Conservation (phyloP, 208 protist genomes). For the Vickermania ingenoplastis region DNA sequence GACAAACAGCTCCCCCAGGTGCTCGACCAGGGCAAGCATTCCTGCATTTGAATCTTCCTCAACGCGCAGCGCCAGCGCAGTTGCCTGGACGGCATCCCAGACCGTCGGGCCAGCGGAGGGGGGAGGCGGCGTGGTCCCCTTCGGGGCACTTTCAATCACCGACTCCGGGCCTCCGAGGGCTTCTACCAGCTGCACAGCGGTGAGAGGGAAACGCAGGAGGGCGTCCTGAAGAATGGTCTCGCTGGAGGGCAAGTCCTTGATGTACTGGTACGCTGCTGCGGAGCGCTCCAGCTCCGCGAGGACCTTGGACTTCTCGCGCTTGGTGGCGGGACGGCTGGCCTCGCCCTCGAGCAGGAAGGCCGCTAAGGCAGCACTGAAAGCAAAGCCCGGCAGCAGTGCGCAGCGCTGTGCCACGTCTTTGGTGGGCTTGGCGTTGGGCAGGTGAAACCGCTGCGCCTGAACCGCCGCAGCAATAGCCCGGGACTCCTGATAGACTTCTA, state of each 20-base stretch:
- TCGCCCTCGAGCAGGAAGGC: constrained; percentile 63
- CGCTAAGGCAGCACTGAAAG: constrained; percentile 72
- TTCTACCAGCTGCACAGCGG: constrained; percentile 42
- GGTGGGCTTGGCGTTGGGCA: neutral
- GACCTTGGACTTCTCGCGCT: neutral
- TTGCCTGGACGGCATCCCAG: neutral
- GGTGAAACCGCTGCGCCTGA: neutral
- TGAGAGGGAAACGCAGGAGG: constrained; percentile 42
- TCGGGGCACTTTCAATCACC: constrained; percentile 8
- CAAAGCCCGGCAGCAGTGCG: constrained; percentile 49
- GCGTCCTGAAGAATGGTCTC: constrained; percentile 29
- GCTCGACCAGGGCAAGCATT: neutral
- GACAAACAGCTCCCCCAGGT: constrained; percentile 41
- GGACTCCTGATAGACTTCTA: constrained; percentile 36
- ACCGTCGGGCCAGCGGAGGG: neutral
- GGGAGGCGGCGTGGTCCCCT: neutral
- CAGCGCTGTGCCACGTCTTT: constrained; percentile 13
- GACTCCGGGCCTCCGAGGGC: constrained; percentile 23
- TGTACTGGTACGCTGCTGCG: constrained; percentile 13
- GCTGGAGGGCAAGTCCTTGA: neutral
- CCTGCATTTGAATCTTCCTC: constrained; percentile 1
- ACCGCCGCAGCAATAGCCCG: constrained; percentile 3
- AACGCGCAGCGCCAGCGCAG: neutral
- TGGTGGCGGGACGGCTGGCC: neutral
- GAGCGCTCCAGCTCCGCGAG: constrained; percentile 11